These are phyloP conservation scores for Talinum fruticosum DNA, from an alignment of 148 eudicot species.

Conservation along the genomic window DNA sequence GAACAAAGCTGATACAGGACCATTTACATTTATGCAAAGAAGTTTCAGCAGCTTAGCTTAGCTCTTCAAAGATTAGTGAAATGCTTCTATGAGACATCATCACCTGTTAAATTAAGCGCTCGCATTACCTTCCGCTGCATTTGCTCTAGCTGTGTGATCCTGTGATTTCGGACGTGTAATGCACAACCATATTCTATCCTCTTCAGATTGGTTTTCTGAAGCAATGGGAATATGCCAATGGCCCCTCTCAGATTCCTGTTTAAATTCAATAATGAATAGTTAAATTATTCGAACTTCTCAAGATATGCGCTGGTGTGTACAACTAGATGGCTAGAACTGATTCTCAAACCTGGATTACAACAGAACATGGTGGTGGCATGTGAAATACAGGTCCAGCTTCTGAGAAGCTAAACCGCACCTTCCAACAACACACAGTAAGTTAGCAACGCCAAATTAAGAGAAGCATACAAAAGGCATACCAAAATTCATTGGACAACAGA, in stretches of 20 bases:
- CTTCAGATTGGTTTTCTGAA: constrained; percentile 58
- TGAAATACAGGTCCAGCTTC: constrained; percentile 67
- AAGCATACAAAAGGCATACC: neutral
- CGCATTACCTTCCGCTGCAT: constrained; percentile 41
- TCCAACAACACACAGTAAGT: constrained; percentile 20
- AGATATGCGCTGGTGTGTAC: neutral
- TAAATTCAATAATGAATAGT: neutral
- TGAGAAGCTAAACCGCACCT: constrained; percentile 80
- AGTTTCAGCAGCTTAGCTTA: neutral
- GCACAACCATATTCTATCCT: constrained; percentile 74
- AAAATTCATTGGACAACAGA: neutral
- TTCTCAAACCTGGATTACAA: constrained; percentile 76
- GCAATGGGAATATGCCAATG: constrained; percentile 92
- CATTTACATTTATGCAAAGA: neutral
- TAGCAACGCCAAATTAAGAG: neutral
- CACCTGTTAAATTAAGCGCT: neutral
- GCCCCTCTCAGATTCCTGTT: constrained; percentile 78
- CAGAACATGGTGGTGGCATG: constrained; percentile 94
- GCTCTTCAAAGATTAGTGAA: neutral
- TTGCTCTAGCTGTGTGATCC: constrained; percentile 20
- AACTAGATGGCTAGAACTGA: neutral
- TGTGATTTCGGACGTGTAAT: constrained; percentile 48
- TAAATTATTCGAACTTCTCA: neutral
- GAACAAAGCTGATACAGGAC: neutral
- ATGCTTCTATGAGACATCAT: neutral